Percentiles rank a stretch among this genome's conserved stretches.
Conservation (phyloP, 257 asterid species). For the Nicotiana attenuata region DNA sequence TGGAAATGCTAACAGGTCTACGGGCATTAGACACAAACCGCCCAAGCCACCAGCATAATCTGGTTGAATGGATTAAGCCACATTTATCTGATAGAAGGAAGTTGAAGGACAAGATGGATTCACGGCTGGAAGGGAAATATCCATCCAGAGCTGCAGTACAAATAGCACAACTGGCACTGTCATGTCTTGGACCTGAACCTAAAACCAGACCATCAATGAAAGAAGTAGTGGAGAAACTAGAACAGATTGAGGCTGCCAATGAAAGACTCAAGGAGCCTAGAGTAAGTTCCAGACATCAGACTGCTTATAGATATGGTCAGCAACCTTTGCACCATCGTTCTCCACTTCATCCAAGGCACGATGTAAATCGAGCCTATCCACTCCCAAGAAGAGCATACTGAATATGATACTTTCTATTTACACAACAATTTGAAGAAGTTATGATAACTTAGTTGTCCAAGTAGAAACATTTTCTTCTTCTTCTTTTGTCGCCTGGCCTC, state of each 20-base stretch:
- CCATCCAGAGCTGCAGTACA: constrained; percentile 51
- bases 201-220: constrained; percentile 62
- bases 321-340: constrained; percentile 47
- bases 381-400: constrained; percentile 40
- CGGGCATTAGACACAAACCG: constrained; percentile 51
- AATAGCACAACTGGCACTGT: constrained; percentile 52
- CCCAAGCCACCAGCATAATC: constrained; percentile 41
- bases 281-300: constrained; percentile 22
- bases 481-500: neutral
- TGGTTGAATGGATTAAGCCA: constrained; percentile 72
- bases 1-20: constrained; percentile 65
- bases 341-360: constrained; percentile 39
- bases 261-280: constrained; percentile 41
- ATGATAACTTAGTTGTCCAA: neutral
- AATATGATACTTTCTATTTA: neutral
- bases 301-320: constrained; percentile 18
- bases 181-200: constrained; percentile 51
- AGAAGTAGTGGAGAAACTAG: constrained; percentile 47
- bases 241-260: constrained; percentile 27
- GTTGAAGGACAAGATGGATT: constrained; percentile 54
- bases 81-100: constrained; percentile 44
- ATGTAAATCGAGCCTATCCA: constrained; percentile 49
- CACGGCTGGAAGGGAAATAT: constrained; percentile 53
- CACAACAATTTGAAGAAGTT: neutral
- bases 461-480: neutral